phyloP scores from a whole-genome alignment of 192 early-diverging fungal species.

The Endogone sp. region DNA sequence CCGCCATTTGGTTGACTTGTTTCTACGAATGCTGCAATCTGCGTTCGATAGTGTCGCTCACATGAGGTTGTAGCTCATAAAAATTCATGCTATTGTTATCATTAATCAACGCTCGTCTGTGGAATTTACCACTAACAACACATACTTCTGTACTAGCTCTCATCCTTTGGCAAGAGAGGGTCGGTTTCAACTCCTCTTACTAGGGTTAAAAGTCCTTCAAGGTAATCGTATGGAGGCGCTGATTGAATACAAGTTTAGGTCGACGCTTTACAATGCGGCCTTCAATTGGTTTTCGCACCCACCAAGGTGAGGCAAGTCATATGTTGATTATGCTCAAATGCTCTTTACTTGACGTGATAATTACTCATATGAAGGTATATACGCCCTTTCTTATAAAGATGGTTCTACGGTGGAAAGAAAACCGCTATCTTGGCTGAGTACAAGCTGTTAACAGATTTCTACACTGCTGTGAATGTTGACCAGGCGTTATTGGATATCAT shows the following conservation, averaged over 20 bases:
- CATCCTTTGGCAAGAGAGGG: conserved; percentile 73
- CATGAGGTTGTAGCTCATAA: neutral
- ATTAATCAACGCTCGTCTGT: conserved; percentile 27
- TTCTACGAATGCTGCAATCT: conserved; percentile 74
- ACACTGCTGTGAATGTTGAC: conserved; percentile 55
- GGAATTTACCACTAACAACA: conserved; percentile 2
- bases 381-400: conserved; percentile 42
- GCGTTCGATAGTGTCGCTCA: conserved; percentile 47
- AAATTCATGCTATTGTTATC: no score
- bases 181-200: conserved; percentile 70
- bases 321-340: no score
- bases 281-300: conserved; percentile 81
- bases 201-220: conserved; percentile 74
- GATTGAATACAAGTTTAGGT: conserved; percentile 59
- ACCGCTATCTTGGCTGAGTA: conserved; percentile 57
- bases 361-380: no score
- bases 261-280: conserved; percentile 63
- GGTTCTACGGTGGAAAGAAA: conserved; percentile 76
- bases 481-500: conserved; percentile 51
- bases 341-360: no score
- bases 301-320: conserved; percentile 56
- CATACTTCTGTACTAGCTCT: conserved; percentile 31
- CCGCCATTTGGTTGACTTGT: conserved; percentile 69
- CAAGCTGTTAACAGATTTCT: conserved; percentile 63
- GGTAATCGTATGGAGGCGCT: conserved; percentile 62